phyloP scores from a whole-genome alignment of 2,329 filamentous ascomycete species.

The Venturia effusa region DNA sequence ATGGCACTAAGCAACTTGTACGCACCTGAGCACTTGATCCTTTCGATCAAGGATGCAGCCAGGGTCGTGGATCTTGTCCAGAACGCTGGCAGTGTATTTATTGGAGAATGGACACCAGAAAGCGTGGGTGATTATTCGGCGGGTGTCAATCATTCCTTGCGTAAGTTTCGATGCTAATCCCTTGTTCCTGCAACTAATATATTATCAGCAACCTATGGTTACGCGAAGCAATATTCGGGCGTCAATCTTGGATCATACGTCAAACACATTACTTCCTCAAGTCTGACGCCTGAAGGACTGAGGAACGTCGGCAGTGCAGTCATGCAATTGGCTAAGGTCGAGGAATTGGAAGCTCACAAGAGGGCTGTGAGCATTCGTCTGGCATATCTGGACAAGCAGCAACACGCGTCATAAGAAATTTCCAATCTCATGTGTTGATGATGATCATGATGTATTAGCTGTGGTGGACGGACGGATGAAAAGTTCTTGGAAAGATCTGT shows the following conservation, averaged over 20 bases:
- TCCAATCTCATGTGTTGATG: background rate
- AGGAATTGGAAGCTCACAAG: slow-evolving; percentile 88
- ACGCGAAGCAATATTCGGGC: slow-evolving; percentile 95
- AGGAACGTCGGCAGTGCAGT: slow-evolving; percentile 78
- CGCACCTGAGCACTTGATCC: slow-evolving; percentile 90
- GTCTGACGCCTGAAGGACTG: slow-evolving; percentile 76
- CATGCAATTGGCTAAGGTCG: slow-evolving; percentile 89
- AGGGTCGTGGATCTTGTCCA: slow-evolving; percentile 66
- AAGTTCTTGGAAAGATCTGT: no score
- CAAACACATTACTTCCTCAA: slow-evolving; percentile 94
- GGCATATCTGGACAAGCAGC: slow-evolving; percentile 26
- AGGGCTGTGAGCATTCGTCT: slow-evolving; percentile 58
- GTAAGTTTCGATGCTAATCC: slow-evolving; percentile 46
- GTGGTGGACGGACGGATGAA: no score
- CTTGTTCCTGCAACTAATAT: background rate
- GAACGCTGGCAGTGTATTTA: slow-evolving; percentile 93
- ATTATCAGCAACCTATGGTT: slow-evolving; percentile 77
- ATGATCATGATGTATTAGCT: no score
- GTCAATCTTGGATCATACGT: slow-evolving; percentile 93
- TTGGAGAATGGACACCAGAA: slow-evolving; percentile 93
- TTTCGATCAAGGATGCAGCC: slow-evolving; percentile 73
- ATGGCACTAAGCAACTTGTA: slow-evolving; percentile 82
- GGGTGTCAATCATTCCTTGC: slow-evolving; percentile 92
- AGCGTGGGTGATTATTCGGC: slow-evolving; percentile 97
- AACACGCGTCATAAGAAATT: background rate